These are phyloP conservation scores for Polychaeton citri DNA, from an alignment of 2,329 filamentous ascomycete genomes.

Conservation along the genomic window DNA sequence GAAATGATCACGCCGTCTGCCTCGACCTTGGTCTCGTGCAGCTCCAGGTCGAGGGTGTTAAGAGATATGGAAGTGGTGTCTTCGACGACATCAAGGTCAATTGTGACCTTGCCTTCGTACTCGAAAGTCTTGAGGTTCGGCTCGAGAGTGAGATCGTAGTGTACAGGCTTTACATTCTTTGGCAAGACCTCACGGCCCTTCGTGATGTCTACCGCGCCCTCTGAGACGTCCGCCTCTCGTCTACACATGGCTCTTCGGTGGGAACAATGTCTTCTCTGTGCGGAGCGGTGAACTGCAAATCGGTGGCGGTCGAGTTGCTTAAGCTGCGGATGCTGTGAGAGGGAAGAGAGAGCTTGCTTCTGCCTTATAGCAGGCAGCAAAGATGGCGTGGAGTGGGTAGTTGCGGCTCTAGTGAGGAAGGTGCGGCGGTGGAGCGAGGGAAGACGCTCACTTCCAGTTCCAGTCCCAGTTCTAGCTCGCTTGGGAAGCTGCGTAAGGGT, in stretches of 20 bases:
- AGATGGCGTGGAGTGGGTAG: not conserved
- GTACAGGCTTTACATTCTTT: slow-evolving; percentile 77
- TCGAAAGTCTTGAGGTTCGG: slow-evolving; percentile 79
- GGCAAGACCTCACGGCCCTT: slow-evolving; percentile 74
- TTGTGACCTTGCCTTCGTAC: slow-evolving; percentile 70
- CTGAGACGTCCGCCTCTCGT: slow-evolving; percentile 41
- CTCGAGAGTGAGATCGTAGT: slow-evolving; percentile 87
- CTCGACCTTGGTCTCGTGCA: slow-evolving; percentile 59
- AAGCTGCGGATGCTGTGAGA: not conserved
- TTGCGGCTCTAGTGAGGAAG: not conserved
- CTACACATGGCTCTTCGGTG: slow-evolving; percentile 65
- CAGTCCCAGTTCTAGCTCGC: not conserved
- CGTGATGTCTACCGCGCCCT: slow-evolving; percentile 45
- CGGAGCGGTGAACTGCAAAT: not conserved
- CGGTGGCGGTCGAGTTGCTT: not conserved
- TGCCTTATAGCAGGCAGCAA: too few species aligned
- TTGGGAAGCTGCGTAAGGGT: not conserved
- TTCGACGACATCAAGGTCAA: slow-evolving; percentile 78
- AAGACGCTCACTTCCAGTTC: not conserved
- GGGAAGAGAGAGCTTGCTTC: not conserved
- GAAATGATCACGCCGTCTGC: slow-evolving; percentile 44
- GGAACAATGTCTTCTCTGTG: slow-evolving; percentile 49
- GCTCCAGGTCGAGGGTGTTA: slow-evolving; percentile 76
- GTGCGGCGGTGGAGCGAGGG: not conserved
- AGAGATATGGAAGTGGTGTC: slow-evolving; percentile 76